These are phyloP conservation scores for Citropsis articulata DNA, from an alignment of 345 rosid genomes.

Conservation along the genomic window DNA sequence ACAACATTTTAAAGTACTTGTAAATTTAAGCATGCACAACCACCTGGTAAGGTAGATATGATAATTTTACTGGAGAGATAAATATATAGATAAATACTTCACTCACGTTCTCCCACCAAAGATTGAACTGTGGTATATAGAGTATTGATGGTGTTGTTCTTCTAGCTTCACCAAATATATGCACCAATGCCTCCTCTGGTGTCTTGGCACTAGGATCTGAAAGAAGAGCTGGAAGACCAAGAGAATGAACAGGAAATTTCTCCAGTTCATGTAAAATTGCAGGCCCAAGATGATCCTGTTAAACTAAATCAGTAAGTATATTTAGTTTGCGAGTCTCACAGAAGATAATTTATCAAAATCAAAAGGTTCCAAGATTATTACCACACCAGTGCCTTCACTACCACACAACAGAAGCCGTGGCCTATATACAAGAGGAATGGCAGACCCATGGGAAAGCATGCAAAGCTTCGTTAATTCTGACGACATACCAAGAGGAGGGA, in stretches of 20 bases:
- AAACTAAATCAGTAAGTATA: slow-evolving; percentile 72
- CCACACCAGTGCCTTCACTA: slow-evolving; percentile 92
- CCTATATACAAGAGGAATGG: slow-evolving; percentile 92
- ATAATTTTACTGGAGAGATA: not conserved
- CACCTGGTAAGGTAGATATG: slow-evolving; percentile 3
- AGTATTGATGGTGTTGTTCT: slow-evolving; percentile 94
- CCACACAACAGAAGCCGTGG: slow-evolving; percentile 90
- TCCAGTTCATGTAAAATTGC: slow-evolving; percentile 94
- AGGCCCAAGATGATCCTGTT: slow-evolving; percentile 99
- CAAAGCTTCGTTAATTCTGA: slow-evolving; percentile 82
- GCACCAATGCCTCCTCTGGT: slow-evolving; percentile 98
- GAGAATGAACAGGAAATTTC: slow-evolving; percentile 94
- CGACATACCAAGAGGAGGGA: slow-evolving; percentile 66
- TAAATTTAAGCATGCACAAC: not conserved
- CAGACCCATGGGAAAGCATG: slow-evolving; percentile 90
- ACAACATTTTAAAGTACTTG: not conserved
- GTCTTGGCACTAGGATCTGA: slow-evolving; percentile 99
- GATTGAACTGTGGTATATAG: slow-evolving; percentile 83
- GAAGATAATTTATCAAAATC: slow-evolving; percentile 15
- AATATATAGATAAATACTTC: slow-evolving; percentile 6
- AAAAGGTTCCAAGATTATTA: slow-evolving; percentile 45
- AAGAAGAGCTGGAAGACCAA: slow-evolving; percentile 97
- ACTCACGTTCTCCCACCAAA: slow-evolving; percentile 99
- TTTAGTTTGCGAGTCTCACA: slow-evolving; percentile 37
- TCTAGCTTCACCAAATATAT: slow-evolving; percentile 97